These are phyloP conservation scores for Pezicula carpinea DNA, from an alignment of 2,329 filamentous ascomycete species.

Conservation along the genomic window DNA sequence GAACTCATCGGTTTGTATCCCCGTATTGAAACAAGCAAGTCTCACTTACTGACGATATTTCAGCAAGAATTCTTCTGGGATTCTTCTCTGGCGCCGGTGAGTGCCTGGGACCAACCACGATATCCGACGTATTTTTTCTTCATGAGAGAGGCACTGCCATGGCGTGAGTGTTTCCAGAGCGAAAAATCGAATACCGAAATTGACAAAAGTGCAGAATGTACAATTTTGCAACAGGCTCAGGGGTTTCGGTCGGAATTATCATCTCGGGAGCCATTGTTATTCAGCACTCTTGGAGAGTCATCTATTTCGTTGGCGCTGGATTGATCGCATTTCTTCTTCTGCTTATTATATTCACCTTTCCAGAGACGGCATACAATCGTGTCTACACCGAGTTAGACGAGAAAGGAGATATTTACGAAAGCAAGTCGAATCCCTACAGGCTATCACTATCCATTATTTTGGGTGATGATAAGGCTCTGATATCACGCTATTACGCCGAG, in stretches of 20 bases:
- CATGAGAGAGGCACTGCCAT: constrained; percentile 50
- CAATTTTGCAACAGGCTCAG: constrained; percentile 10
- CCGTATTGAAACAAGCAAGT: background rate
- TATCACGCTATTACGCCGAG: constrained; percentile 5
- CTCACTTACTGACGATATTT: too few relatives aligned
- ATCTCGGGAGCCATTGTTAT: constrained; percentile 35
- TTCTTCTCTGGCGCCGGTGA: constrained; percentile 50
- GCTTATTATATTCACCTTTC: constrained; percentile 48
- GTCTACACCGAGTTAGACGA: constrained; percentile 14
- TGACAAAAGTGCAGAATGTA: constrained; percentile 4
- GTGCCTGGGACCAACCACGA: constrained; percentile 41
- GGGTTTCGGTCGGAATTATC: constrained; percentile 29
- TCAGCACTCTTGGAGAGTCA: constrained; percentile 42
- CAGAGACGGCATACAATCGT: constrained; percentile 47
- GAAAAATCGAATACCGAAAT: background rate
- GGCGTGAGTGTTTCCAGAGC: constrained; percentile 31
- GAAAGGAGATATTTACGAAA: constrained; percentile 14
- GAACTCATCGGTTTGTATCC: constrained; percentile 31
- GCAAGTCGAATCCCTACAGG: constrained; percentile 10
- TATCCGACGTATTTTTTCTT: constrained; percentile 52
- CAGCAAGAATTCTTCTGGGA: constrained; percentile 45
- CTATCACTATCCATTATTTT: constrained; percentile 12
- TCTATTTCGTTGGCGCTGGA: constrained; percentile 45
- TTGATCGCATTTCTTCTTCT: constrained; percentile 45
- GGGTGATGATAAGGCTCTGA: constrained; percentile 10